Base-by-base conservation (phyloP, 2,329 filamentous ascomycete genomes). In the Penicillium italicum region DNA sequence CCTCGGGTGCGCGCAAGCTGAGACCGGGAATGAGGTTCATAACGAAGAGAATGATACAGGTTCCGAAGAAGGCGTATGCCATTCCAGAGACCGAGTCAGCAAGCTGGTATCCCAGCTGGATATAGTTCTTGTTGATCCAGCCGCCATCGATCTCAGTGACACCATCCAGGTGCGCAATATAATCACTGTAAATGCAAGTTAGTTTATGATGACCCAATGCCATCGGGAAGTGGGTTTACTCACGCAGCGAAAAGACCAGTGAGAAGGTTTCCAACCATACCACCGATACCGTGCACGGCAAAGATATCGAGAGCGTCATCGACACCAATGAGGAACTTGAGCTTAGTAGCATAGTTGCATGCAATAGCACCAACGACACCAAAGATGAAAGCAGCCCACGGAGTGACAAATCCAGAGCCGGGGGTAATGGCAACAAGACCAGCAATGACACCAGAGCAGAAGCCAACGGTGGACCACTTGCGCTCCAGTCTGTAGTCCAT, bases 381-480 rank as follows among this genome's bases (percentile, higher is more conserved):
- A 66, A 88, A 94, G 52, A 93, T 77, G 28, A 95, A 84, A 2
- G 91, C 88, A 4, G 91, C 82, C 91, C 91, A 96, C 1, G 88
- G 83, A 10, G 91, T 90, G 14, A 96, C 90, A 69, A 83, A 95
- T 69, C 89, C 91, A 54, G 90, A 94, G 31, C 88, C 91, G 7
- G 91, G 91, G 9, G 91, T 96, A 62, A 96, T 95, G 56, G 87
- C 87, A 6, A 96, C 91, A 20, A 96, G 81, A 20, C 91, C 91
- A 33, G 91, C 88, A 66, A 96, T 88, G 24, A 95, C 88, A 60
- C 91, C 91, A 0, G 89, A 94, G 77, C 91, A 96, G 80, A 96
- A 96, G 2, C 91, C 91, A 26, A 96, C 91, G 2, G 90, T 93
- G 0, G 90, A 95, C 88, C 90, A 96, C 77, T 96, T 96, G 67